Conservation (phyloP, 139 green algal genomes). For the Tetradesmus obliquus region DNA sequence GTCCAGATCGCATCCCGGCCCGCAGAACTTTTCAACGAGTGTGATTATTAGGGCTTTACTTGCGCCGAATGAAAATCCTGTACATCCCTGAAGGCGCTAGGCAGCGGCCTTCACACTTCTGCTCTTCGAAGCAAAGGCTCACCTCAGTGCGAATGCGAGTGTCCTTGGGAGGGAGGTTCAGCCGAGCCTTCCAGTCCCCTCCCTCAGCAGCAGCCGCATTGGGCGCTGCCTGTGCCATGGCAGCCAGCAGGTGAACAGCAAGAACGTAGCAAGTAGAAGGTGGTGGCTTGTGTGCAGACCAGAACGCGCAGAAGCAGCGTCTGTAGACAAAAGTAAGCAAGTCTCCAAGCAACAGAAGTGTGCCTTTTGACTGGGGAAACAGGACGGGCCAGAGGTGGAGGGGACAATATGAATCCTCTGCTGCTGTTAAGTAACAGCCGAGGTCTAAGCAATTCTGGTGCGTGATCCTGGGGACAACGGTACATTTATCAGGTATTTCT, state of each 20-base stretch:
- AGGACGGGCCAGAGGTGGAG: neutral
- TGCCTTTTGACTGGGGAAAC: slow-evolving; percentile 1
- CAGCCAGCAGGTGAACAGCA: neutral
- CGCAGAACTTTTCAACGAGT: neutral
- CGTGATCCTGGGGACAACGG: neutral
- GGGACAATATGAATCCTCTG: neutral
- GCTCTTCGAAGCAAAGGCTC: slow-evolving; percentile 11
- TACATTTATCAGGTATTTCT: neutral
- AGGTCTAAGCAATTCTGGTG: neutral
- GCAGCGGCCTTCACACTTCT: neutral
- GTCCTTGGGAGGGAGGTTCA: slow-evolving; percentile 90
- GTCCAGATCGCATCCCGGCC: neutral
- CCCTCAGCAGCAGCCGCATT: slow-evolving; percentile 15
- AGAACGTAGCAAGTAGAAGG: slow-evolving; percentile 5
- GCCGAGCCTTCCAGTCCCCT: slow-evolving; percentile 86
- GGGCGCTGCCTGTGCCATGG: slow-evolving; percentile 13
- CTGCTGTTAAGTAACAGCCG: neutral
- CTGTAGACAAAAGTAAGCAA: neutral
- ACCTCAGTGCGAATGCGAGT: slow-evolving; percentile 92
- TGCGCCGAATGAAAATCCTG: neutral
- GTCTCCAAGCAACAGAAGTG: slow-evolving; percentile 1
- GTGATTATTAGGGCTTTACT: too few relatives aligned
- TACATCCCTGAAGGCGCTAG: neutral
- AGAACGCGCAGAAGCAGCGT: neutral
- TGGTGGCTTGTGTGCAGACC: neutral